Base-by-base conservation (phyloP, 306 rosid species). In the peach (Prunus persica) region DNA sequence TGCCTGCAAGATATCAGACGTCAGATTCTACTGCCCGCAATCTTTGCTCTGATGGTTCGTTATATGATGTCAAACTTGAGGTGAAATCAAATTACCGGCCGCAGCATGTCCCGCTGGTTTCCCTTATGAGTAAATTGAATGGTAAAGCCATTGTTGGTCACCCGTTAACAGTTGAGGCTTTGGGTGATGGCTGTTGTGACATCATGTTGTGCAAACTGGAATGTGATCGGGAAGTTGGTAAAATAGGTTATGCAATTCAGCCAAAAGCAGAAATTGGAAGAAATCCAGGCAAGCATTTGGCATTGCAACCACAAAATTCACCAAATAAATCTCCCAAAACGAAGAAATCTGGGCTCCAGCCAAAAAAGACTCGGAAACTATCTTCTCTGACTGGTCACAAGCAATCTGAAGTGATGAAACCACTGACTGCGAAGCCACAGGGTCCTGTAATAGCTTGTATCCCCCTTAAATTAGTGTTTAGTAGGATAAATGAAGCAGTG, bases 121-220 rank as follows among this genome's bases (percentile, higher is more conserved):
- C 97, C 19, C 91, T 92, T 50, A 92, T 83, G 92, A 95, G 99
- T 78, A 90, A 95, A 82, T 66, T 91, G 88, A 89, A 83, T 54
- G 91, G 97, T 62, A 90, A 92, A 83, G 96, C 99, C 78, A 85
- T 95, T 67, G 88, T 95, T 20, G 99, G 99, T 65, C 97, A 95
- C 86, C 99, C 97, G 72, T 75, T 95, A 67, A 79, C 91, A 3
- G 84, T 90, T 65, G 97, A 92, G 86, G 87, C 70, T 38, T 82
- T 92, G 84, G 85, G 80, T 41, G 92, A 92, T 3, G 89, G 97
- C 62, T 75, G 76, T 54, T 89, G 87, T 72, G 89, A 88, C 63
- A 76, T 54, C 41, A n/a, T 83, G 79, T 78, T 83, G 81, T 77
- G 79, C 60, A 78, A 73, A 82, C 41, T 65, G 30, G 84, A 76